Conservation (phyloP, 306 rosid species). For the Vigna trinervia region DNA sequence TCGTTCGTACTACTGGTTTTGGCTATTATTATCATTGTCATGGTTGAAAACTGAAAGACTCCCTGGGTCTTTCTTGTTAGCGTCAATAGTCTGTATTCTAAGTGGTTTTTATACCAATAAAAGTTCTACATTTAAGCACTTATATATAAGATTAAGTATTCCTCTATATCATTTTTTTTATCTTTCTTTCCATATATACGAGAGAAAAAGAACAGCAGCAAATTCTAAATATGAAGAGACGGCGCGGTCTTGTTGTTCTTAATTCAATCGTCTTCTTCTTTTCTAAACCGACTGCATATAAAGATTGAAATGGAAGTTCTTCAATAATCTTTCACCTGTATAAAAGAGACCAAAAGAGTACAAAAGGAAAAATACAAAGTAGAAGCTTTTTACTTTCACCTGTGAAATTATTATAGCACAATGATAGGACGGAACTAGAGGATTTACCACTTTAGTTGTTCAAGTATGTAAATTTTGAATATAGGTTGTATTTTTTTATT, state of each 20-base stretch:
- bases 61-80: conserved; percentile 18
- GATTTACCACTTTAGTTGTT: neutral
- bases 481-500: neutral
- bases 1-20: neutral
- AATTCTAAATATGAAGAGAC: neutral
- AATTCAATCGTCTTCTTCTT: neutral
- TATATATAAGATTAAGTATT: neutral
- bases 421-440: neutral
- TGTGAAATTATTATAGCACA: neutral
- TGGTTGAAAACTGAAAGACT: conserved; percentile 37
- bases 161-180: neutral
- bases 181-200: neutral
- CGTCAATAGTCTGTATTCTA: conserved; percentile 19
- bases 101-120: conserved; percentile 28
- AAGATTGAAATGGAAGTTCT: neutral
- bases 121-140: neutral
- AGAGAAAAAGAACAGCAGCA: too few relatives aligned
- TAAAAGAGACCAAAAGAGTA: neutral
- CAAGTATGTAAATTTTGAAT: neutral
- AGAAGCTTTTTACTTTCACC: neutral
- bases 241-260: neutral
- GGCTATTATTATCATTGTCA: conserved; percentile 7
- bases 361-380: neutral
- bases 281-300: neutral
- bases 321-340: neutral